A percentile compares a stretch with the other conserved stretches of the same genome.
Evolutionary conservation across 2,329 filamentous ascomycete species (phyloP).

Genomic region (Botrytis byssoidea): DNA sequence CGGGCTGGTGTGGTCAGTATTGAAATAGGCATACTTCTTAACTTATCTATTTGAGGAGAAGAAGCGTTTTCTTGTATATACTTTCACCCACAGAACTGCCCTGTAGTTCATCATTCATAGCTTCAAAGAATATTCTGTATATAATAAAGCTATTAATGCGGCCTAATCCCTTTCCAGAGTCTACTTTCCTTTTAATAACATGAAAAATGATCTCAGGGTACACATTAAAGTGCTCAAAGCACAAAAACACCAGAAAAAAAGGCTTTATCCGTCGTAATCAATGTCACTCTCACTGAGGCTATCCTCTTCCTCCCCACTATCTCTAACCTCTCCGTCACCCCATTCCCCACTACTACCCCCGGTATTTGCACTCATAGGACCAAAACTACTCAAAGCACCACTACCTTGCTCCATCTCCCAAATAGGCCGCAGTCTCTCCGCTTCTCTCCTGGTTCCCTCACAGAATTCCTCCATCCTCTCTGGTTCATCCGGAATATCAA

Average conservation of each 20-base stretch:
- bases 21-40: neutral
- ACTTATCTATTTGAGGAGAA: neutral
- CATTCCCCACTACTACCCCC: neutral
- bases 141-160: too few relatives aligned
- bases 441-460: neutral
- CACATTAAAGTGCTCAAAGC: neutral
- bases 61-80: neutral
- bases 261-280: neutral
- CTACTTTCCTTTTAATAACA: fast-evolving
- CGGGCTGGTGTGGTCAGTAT: neutral
- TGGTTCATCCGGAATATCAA: neutral
- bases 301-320: neutral
- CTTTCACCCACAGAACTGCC: neutral
- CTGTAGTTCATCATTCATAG: neutral
- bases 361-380: fast-evolving
- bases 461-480: neutral
- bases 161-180: neutral
- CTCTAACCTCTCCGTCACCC: too few relatives aligned
- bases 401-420: neutral
- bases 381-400: neutral
- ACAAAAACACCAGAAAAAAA: neutral
- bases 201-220: neutral
- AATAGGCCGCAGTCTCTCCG: neutral
- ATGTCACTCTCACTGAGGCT: neutral
- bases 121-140: neutral